Conservation (phyloP, 1,139 yeast species). For the Zygoascus sp. region DNA sequence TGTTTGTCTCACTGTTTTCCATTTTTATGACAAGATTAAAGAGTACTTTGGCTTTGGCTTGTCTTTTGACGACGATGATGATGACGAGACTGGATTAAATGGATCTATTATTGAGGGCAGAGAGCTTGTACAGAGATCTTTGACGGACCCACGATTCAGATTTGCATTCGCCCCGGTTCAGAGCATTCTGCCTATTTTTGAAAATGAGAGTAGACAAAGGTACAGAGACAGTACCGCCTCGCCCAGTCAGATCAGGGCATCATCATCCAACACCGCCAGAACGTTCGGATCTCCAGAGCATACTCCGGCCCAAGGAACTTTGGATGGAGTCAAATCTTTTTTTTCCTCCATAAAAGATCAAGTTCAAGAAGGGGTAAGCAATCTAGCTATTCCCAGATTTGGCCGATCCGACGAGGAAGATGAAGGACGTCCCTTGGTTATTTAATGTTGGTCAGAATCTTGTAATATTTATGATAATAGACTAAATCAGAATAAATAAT, state of each 20-base stretch:
- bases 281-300: slow-evolving; percentile 5
- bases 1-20: slow-evolving; percentile 56
- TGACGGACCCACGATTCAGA: slow-evolving; percentile 30
- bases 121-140: slow-evolving; percentile 34
- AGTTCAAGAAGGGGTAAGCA: slow-evolving; percentile 21
- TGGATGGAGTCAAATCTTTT: slow-evolving; percentile 17
- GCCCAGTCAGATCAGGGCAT: background rate
- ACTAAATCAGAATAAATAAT: background rate
- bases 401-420: slow-evolving; percentile 1
- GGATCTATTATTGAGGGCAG: slow-evolving; percentile 36
- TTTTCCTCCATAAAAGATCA: slow-evolving; percentile 20
- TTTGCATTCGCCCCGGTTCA: slow-evolving; percentile 20
- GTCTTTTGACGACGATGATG: slow-evolving; percentile 47
- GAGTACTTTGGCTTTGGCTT: slow-evolving; percentile 51
- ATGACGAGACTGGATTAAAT: slow-evolving; percentile 26
- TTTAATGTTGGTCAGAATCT: too few relatives aligned
- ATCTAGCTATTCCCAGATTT: background rate
- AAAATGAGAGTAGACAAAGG: background rate
- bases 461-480: background rate
- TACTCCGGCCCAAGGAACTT: slow-evolving; percentile 12
- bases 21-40: slow-evolving; percentile 63
- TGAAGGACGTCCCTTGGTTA: slow-evolving; percentile 3
- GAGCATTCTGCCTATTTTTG: background rate
- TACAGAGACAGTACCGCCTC: slow-evolving; percentile 2
- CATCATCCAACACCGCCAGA: background rate